These are phyloP conservation scores for Fraxinus floribunda DNA, from an alignment of 305 asterid species.

Conservation along the genomic window DNA sequence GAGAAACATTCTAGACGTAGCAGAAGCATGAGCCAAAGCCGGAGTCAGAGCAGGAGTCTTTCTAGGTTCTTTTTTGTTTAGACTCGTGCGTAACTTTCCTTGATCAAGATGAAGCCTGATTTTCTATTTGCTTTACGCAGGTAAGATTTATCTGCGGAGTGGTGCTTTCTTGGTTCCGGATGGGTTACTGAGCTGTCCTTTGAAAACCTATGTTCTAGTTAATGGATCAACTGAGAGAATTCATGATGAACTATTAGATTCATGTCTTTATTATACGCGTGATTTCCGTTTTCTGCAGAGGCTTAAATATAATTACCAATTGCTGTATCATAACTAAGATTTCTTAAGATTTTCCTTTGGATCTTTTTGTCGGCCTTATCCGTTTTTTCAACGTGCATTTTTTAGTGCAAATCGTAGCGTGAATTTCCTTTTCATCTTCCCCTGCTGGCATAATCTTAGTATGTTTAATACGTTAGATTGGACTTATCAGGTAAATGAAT, in stretches of 20 bases:
- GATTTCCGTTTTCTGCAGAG: neutral
- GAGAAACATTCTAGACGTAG: slow-evolving; percentile 47
- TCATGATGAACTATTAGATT: slow-evolving; percentile 1
- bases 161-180: neutral
- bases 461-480: neutral
- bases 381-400: neutral
- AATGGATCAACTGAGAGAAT: slow-evolving; percentile 5
- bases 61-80: slow-evolving; percentile 39
- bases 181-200: neutral
- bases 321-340: neutral
- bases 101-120: neutral
- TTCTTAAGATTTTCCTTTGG: neutral
- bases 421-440: neutral
- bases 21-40: slow-evolving; percentile 45
- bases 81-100: neutral
- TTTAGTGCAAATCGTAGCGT: neutral
- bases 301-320: neutral
- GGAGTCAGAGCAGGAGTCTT: slow-evolving; percentile 53
- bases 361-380: neutral
- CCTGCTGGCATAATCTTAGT: neutral
- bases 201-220: neutral
- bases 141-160: slow-evolving; percentile 17
- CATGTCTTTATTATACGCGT: neutral
- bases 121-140: slow-evolving; percentile 23
- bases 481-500: neutral